These are phyloP conservation scores for Daldinia concentrica DNA, from an alignment of 495 filamentous ascomycete genomes.

Conservation along the genomic window DNA sequence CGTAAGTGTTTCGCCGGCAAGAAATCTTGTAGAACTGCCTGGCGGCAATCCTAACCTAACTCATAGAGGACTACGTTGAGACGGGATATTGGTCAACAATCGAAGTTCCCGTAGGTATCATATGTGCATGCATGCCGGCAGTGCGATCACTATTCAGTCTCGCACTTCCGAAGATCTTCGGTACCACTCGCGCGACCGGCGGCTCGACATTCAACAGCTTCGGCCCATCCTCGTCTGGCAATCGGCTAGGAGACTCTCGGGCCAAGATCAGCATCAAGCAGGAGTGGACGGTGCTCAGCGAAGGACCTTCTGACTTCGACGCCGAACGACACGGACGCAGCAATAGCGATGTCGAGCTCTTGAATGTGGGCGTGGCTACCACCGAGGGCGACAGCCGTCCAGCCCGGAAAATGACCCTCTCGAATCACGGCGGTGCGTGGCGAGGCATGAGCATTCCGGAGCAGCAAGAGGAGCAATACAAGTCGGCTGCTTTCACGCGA, in stretches of 20 bases:
- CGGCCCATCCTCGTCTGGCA: constrained; percentile 16
- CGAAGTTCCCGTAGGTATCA: constrained; percentile 54
- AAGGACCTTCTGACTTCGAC: constrained; percentile 4
- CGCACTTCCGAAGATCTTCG: constrained; percentile 39
- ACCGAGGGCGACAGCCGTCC: not conserved
- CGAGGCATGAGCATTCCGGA: constrained; percentile 23
- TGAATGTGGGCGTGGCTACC: constrained; percentile 5
- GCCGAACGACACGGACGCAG: not conserved
- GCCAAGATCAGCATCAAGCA: constrained; percentile 35
- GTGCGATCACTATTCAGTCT: constrained; percentile 48
- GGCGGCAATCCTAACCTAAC: not conserved
- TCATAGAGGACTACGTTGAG: constrained; percentile 50
- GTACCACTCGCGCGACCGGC: constrained; percentile 26
- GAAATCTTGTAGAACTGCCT: not conserved
- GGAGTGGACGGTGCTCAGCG: constrained; percentile 39
- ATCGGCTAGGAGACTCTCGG: constrained; percentile 18
- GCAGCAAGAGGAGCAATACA: constrained; percentile 18
- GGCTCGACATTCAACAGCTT: constrained; percentile 31
- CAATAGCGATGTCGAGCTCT: constrained; percentile 33
- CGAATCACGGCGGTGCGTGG: constrained; percentile 33
- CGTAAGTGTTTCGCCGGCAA: constrained; percentile 28
- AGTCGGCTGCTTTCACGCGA: constrained; percentile 13
- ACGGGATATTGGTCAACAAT: constrained; percentile 54
- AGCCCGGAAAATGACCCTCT: constrained; percentile 35
- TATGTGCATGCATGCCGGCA: constrained; percentile 53